Evolutionary conservation across 495 filamentous ascomycete species (phyloP).

Genomic region (Neurospora tetraspora): DNA sequence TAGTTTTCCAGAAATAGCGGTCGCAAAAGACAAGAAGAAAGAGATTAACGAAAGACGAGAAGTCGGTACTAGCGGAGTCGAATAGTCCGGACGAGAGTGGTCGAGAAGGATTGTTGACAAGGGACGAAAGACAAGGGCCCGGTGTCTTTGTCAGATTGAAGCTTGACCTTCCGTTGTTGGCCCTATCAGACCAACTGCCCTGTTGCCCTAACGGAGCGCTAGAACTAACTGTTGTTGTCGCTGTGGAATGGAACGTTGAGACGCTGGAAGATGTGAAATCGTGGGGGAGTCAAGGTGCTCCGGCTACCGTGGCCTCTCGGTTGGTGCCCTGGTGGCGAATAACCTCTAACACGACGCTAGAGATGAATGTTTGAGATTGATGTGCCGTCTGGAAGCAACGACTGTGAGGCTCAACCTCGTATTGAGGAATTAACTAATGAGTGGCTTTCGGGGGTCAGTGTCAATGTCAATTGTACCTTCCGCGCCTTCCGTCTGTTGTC

Average conservation of each 20-base stretch:
- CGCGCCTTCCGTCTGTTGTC: not conserved
- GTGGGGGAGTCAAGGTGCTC: not conserved
- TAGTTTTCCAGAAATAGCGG: not conserved
- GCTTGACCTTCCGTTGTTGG: not conserved
- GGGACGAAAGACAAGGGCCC: not conserved
- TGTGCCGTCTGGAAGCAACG: not conserved
- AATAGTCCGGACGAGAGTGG: not conserved
- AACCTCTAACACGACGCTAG: not conserved
- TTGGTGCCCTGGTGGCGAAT: not conserved
- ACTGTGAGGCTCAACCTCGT: not conserved
- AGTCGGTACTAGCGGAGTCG: not conserved
- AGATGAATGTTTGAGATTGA: not conserved
- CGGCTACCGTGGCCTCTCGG: slow-evolving; percentile 9
- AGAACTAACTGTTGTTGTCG: not conserved
- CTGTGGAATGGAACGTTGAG: not conserved
- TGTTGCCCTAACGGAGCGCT: not conserved
- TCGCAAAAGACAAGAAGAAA: not conserved
- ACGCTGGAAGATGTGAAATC: not conserved
- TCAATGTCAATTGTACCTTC: not conserved
- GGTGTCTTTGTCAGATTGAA: not conserved
- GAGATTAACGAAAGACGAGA: not conserved
- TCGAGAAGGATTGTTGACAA: not conserved
- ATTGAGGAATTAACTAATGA: too few species aligned
- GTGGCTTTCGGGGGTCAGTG: not conserved
- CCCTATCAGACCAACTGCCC: not conserved